These are phyloP conservation scores for Davidsoniella eucalypti DNA, from an alignment of 2,329 filamentous ascomycete species.

Conservation along the genomic window DNA sequence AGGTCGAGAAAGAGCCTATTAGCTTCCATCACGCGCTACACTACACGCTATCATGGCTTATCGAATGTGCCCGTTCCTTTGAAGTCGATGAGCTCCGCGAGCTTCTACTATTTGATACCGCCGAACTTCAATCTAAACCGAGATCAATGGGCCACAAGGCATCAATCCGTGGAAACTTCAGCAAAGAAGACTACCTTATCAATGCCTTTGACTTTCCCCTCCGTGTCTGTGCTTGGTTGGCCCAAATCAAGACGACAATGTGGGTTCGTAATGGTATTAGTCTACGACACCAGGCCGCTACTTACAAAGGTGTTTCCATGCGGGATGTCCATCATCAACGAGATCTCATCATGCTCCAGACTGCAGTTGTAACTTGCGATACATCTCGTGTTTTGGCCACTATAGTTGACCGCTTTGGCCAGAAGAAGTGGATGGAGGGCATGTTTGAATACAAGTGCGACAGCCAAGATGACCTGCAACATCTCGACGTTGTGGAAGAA, in stretches of 20 bases:
- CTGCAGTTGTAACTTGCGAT: constrained; percentile 72
- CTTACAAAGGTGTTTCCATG: constrained; percentile 77
- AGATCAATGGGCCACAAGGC: constrained; percentile 42
- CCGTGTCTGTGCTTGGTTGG: constrained; percentile 85
- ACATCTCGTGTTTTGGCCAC: constrained; percentile 72
- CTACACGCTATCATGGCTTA: constrained; percentile 88
- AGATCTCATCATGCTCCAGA: constrained; percentile 87
- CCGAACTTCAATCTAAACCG: constrained; percentile 35
- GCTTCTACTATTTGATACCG: constrained; percentile 54
- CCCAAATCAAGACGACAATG: constrained; percentile 96
- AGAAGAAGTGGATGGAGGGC: constrained; percentile 74
- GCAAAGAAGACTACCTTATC: constrained; percentile 60
- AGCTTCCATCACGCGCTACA: constrained; percentile 96
- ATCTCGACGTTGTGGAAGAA: constrained; percentile 87
- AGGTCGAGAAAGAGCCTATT: constrained; percentile 76
- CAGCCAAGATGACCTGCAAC: constrained; percentile 71
- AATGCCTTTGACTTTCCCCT: constrained; percentile 85
- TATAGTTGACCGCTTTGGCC: constrained; percentile 79
- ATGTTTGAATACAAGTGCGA: constrained; percentile 56
- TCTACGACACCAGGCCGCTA: constrained; percentile 82
- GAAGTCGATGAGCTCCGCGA: constrained; percentile 46
- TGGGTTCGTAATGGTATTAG: constrained; percentile 98
- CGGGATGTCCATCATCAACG: constrained; percentile 87
- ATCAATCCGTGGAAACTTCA: constrained; percentile 40
- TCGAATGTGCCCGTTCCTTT: constrained; percentile 74